phyloP scores from a whole-genome alignment of 495 filamentous ascomycete genomes.

The Penicillium roqueforti region DNA sequence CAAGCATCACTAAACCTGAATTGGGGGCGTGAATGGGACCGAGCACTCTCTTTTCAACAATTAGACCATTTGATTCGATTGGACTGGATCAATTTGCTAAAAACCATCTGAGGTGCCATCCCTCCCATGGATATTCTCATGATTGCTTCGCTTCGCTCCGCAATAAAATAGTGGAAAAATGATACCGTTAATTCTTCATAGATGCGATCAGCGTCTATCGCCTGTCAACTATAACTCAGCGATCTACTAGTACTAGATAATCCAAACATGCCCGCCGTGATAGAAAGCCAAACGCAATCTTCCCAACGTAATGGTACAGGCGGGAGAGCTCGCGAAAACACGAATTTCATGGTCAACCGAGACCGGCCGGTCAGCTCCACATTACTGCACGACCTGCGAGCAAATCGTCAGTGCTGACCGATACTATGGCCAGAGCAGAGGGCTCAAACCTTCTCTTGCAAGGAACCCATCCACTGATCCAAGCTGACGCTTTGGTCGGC shows the following conservation, averaged over 20 bases:
- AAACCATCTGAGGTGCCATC: no score
- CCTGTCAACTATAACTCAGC: not conserved
- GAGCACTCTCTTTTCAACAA: no score
- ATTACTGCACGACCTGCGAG: constrained; percentile 28
- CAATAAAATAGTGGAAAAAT: not conserved
- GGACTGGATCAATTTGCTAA: no score
- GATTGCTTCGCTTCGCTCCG: no score
- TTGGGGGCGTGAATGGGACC: not conserved
- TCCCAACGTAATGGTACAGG: constrained; percentile 22
- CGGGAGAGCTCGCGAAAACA: constrained; percentile 9
- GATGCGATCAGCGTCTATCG: constrained; percentile 4
- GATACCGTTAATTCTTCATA: constrained; percentile 7
- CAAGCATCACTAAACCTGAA: not conserved
- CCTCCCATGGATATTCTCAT: not conserved
- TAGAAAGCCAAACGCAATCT: constrained; percentile 6
- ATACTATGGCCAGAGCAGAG: constrained; percentile 9
- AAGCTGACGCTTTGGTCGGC: constrained; percentile 91
- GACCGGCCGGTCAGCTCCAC: not conserved
- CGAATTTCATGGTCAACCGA: not conserved
- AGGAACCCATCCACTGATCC: constrained; percentile 83
- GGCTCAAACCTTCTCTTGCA: constrained; percentile 90
- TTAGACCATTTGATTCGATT: not conserved
- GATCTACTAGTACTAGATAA: constrained; percentile 16
- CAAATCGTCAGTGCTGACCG: constrained; percentile 10
- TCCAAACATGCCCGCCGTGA: constrained; percentile 9